A percentile compares a stretch with the other conserved stretches of the same genome.
Evolutionary conservation across 2,329 filamentous ascomycete species (phyloP).

Genomic region (Claviceps sp.): DNA sequence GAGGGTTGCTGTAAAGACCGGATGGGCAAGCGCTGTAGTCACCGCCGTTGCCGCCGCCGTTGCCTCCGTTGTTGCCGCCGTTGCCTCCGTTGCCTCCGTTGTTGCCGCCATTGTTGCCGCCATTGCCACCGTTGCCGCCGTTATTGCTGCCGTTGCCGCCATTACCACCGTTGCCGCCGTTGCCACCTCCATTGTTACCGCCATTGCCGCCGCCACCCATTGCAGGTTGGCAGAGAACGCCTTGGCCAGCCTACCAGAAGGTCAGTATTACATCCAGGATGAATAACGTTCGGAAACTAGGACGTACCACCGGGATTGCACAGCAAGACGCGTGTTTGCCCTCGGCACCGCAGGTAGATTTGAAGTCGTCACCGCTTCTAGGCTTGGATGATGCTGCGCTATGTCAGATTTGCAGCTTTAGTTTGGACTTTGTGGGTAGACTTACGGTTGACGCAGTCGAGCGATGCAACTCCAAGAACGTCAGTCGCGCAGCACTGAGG

Average conservation of each 20-base stretch:
- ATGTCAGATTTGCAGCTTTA: not conserved
- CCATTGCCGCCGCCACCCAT: not conserved
- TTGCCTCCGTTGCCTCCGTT: not conserved
- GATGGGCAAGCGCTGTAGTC: slow-evolving; percentile 8
- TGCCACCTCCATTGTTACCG: not conserved
- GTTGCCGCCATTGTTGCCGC: no score
- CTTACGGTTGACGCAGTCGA: slow-evolving; percentile 25
- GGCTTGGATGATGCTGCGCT: not conserved
- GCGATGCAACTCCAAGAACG: slow-evolving; percentile 30
- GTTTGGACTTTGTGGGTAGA: not conserved
- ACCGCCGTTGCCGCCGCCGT: not conserved
- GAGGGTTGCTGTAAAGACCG: slow-evolving; percentile 16
- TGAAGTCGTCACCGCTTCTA: slow-evolving; percentile 2
- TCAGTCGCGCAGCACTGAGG: slow-evolving; percentile 35
- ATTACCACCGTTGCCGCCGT: no score
- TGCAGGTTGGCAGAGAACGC: not conserved
- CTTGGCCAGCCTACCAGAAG: not conserved
- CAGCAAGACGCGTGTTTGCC: slow-evolving; percentile 7
- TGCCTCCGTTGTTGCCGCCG: not conserved
- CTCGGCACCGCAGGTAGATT: not conserved
- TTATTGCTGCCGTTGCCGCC: no score
- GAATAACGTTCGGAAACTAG: no score
- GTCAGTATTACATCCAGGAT: not conserved
- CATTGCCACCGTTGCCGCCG: no score
- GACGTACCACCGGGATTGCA: slow-evolving; percentile 5